Base-by-base conservation (phyloP, 1,284 basidiomycete genomes). In the Lentinula novae-zelandiae region DNA sequence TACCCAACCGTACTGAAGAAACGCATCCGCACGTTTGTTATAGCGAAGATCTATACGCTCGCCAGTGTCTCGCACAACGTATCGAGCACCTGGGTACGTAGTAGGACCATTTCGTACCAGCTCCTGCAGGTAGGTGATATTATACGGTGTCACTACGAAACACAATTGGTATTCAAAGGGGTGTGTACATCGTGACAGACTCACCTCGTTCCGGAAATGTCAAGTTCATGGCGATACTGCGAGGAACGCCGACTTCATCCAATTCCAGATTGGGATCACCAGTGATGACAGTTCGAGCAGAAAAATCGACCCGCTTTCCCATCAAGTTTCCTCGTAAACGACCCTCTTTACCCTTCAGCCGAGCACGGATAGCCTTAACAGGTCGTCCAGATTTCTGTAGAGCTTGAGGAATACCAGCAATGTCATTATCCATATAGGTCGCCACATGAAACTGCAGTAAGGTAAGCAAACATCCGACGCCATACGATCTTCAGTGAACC, bases 371-470 rank as follows among this genome's bases (percentile, higher is more conserved):
- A 44, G 97, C 96, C 77, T 99, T 99, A 67, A 99, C 92, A 7
- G 97, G 96, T 64, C 97, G 86, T 39, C 97, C 97, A 36, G 95
- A 97, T 75, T 99, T 99, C 72, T 99, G 97, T 69, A 98, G 77
- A 0, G 96, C 95, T 72, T 98, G 96, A 0, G 97, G 97, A 48
- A 98, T 95, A 61, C 97, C 97, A 36, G 97, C 95, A 66, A 99
- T 96, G 73, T 99, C 96, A 73, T 99, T 99, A 73, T 99, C 97
- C 96, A 99, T 99, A 73, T 99, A 99, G 0, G 97, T 99, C 6
- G 96, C 97, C 63, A 97, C 95, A 72, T 99, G 97, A 75, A 96
- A 99, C 89, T 95, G 64, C 3, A 62, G 48, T 39, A 57, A 31
- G 44, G 60, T 64, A 52, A 48, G 60, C 60, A 20, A 0, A 46